Evolutionary conservation across 176 grass and related monocot genomes (phyloP).

Genomic region (Oropetium thomaeum): DNA sequence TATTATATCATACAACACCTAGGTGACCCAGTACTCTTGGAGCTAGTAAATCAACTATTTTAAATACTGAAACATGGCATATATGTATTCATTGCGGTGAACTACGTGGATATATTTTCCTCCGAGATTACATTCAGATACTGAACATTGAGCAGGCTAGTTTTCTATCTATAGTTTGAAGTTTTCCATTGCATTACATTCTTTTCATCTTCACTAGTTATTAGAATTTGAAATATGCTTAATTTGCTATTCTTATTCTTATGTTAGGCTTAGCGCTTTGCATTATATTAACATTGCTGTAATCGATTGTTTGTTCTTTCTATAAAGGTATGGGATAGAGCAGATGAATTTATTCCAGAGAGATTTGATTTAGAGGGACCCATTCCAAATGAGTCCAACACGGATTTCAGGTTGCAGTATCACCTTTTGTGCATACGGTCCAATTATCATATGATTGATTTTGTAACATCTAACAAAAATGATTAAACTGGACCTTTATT

Average conservation of each 20-base stretch:
- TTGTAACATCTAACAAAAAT: neutral
- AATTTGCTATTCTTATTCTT: neutral
- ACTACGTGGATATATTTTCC: neutral
- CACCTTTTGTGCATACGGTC: neutral
- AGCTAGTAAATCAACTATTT: neutral
- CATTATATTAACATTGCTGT: neutral
- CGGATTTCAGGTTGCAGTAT: constrained; percentile 73
- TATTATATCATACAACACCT: neutral
- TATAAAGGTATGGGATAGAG: constrained; percentile 84
- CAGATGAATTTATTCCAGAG: constrained; percentile 85
- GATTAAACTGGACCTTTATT: neutral
- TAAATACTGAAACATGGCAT: constrained; percentile 6
- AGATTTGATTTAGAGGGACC: constrained; percentile 92
- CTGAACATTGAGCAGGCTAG: neutral
- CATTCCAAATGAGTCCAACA: constrained; percentile 89
- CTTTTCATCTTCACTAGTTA: neutral
- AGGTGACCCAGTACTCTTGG: neutral
- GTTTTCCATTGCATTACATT: neutral
- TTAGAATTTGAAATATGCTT: neutral
- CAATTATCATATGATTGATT: constrained; percentile 11
- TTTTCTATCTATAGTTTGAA: constrained; percentile 9
- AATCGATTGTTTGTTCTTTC: constrained; percentile 21
- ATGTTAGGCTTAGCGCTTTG: neutral
- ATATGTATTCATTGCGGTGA: constrained; percentile 9
- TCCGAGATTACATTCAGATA: no score